Percentiles rank a stretch among this genome's conserved stretches.
Conservation (phyloP, 345 rosid species). For the Euphorbia tirucalli region DNA sequence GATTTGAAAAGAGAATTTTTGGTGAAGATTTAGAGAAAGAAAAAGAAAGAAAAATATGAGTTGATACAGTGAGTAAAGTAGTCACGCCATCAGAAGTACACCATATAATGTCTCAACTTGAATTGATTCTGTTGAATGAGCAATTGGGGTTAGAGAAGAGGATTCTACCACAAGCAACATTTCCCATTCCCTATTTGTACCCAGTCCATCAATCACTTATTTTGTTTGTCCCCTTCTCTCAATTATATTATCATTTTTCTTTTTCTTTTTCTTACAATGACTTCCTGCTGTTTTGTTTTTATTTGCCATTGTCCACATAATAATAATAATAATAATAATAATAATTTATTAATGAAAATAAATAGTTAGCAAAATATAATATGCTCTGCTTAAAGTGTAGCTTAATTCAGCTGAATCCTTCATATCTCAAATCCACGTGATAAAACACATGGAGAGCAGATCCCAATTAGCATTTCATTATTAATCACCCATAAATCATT, state of each 20-base stretch:
- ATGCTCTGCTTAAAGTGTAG: no score
- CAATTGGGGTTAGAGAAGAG: no score
- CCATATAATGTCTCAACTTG: not conserved
- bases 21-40: no score
- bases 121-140: conserved; percentile 4
- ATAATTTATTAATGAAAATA: no score
- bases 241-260: not conserved
- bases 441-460: not conserved
- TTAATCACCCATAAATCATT: no score
- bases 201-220: conserved; percentile 7
- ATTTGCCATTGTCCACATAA: not conserved
- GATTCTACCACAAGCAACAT: not conserved
- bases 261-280: not conserved
- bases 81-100: not conserved
- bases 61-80: no score
- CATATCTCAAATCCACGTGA: not conserved
- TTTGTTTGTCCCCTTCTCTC: not conserved
- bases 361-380: no score
- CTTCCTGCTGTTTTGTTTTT: not conserved
- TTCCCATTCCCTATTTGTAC: not conserved
- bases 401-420: not conserved
- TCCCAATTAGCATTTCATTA: conserved; percentile 8
- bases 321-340: no score
- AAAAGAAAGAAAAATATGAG: no score
- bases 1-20: no score